Percentiles rank a stretch among this genome's conserved stretches.
phyloP scores from a whole-genome alignment of 192 early-diverging fungal genomes.

The Ramicandelaber brevisporus region DNA sequence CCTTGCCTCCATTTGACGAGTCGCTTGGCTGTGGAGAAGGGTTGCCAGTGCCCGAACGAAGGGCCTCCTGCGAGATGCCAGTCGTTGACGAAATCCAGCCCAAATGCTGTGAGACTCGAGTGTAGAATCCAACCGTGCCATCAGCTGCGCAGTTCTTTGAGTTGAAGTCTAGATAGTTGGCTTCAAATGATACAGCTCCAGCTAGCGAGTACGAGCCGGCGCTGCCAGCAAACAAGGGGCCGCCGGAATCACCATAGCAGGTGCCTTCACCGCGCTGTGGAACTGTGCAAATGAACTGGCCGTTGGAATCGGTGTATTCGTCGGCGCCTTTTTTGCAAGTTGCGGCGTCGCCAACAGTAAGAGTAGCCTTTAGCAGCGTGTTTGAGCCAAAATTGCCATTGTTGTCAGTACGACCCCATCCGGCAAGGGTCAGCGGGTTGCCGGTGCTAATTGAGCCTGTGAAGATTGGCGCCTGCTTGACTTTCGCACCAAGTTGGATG shows the following conservation, averaged over 20 bases:
- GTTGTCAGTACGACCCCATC: slow-evolving; percentile 15
- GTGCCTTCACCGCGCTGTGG: slow-evolving; percentile 8
- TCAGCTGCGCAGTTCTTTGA: slow-evolving; percentile 12
- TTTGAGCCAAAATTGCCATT: slow-evolving; percentile 7
- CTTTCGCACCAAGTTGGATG: slow-evolving; percentile 6
- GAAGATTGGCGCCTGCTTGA: slow-evolving; percentile 6
- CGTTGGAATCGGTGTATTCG: slow-evolving; percentile 12
- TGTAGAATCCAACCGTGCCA: slow-evolving; percentile 16
- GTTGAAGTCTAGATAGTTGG: slow-evolving; percentile 10
- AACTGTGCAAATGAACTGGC: slow-evolving; percentile 15
- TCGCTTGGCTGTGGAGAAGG: too few relatives aligned
- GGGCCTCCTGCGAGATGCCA: slow-evolving; percentile 4
- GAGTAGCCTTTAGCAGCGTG: slow-evolving; percentile 9
- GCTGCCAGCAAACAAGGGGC: slow-evolving; percentile 10
- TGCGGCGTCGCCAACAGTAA: slow-evolving; percentile 7
- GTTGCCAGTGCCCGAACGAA: slow-evolving; percentile 4
- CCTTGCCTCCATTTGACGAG: too few relatives aligned
- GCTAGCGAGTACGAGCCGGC: slow-evolving; percentile 9
- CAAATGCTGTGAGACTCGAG: slow-evolving; percentile 14
- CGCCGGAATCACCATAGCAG: slow-evolving; percentile 18
- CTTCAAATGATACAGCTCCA: slow-evolving; percentile 17
- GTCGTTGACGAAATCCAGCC: slow-evolving; percentile 12
- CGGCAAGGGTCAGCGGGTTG: slow-evolving; percentile 8
- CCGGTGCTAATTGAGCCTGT: slow-evolving; percentile 5
- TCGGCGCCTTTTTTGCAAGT: slow-evolving; percentile 7